These are phyloP conservation scores for Mrakia gelida DNA, from an alignment of 768 basidiomycete species.

Conservation along the genomic window DNA sequence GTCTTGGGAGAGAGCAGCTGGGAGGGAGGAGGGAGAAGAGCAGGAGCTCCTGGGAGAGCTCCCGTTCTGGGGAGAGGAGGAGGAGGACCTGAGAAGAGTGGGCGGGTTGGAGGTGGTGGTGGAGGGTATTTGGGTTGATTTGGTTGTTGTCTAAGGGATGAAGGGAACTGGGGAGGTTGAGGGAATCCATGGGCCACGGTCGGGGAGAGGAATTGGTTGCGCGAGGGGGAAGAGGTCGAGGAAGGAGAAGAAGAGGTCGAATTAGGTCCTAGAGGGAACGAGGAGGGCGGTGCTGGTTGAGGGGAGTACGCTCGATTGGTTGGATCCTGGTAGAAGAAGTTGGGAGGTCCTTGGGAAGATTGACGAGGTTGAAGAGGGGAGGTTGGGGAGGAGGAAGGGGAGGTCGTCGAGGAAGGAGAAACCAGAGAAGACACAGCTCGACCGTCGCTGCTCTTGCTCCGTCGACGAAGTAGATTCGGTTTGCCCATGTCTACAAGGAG, in stretches of 20 bases:
- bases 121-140: neutral
- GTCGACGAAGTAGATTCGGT: neutral
- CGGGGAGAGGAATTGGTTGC: neutral
- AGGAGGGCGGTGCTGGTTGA: neutral
- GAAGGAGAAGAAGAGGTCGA: neutral
- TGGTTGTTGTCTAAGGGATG: neutral
- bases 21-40: neutral
- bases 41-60: constrained; percentile 7
- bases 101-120: neutral
- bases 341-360: constrained; percentile 3
- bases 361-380: neutral
- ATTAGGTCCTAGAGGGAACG: neutral
- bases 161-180: neutral
- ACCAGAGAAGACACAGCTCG: neutral
- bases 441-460: neutral
- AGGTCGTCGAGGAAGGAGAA: neutral
- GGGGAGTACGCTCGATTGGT: neutral
- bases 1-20: neutral
- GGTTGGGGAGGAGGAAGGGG: neutral
- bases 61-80: neutral
- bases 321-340: constrained; percentile 14
- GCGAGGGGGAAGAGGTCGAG: neutral
- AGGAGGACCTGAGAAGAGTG: too few species aligned
- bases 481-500: neutral
- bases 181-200: neutral